A percentile compares a stretch with the other conserved stretches of the same genome.
Evolutionary conservation across 148 eudicot genomes (phyloP).

Genomic region (Arctostaphylos glauca): DNA sequence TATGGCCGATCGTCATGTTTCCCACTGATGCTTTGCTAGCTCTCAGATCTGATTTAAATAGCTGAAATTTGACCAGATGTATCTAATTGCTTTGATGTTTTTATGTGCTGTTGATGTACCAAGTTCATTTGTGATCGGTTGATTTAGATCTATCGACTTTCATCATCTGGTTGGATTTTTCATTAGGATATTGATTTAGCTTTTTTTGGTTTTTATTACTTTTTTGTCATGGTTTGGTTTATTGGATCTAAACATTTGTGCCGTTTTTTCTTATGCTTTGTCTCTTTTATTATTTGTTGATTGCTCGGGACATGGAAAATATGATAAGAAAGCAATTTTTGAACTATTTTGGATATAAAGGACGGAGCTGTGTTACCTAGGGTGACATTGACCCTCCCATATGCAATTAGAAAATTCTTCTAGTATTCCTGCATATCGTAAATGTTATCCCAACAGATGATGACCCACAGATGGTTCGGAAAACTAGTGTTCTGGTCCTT

Average conservation of each 20-base stretch:
- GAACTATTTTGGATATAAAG: neutral
- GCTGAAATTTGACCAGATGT: neutral
- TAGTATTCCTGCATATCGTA: neutral
- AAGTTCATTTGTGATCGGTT: neutral
- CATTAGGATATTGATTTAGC: neutral
- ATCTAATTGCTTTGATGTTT: neutral
- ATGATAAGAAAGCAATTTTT: neutral
- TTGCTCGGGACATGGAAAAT: neutral
- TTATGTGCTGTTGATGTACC: neutral
- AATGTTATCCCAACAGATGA: neutral
- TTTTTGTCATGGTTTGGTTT: neutral
- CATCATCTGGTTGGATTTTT: neutral
- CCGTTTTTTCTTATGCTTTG: neutral
- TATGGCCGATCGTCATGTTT: neutral
- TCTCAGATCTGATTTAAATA: neutral
- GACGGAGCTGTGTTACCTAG: neutral
- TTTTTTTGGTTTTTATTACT: neutral
- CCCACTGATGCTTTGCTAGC: neutral
- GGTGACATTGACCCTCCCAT: neutral
- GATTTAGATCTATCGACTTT: neutral
- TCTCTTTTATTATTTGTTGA: neutral
- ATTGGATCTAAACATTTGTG: neutral
- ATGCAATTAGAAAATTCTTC: neutral
- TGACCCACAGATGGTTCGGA: neutral
- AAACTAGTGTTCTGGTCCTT: neutral